Percentiles rank a stretch among this genome's conserved stretches.
phyloP scores from a whole-genome alignment of 352 stramenopile species.

The Globisporangium recalcitrans region DNA sequence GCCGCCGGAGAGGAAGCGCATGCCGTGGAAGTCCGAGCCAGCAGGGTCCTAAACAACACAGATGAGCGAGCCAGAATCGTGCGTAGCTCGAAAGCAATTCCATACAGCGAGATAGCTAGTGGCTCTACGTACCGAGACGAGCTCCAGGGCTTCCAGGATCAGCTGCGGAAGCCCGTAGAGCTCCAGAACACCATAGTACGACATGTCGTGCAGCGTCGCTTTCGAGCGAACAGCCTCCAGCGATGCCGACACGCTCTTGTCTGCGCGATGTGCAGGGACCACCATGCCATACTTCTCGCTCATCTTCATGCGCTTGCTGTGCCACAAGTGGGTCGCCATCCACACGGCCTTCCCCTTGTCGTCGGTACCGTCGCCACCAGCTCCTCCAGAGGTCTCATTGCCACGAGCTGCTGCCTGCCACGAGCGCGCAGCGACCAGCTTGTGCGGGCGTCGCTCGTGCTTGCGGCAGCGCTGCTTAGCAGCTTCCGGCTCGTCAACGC shows the following conservation, averaged over 20 bases:
- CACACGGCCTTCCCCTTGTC: constrained; percentile 22
- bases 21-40: constrained; percentile 59
- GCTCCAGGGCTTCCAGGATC: constrained; percentile 54
- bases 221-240: constrained; percentile 47
- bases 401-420: constrained; percentile 17
- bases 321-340: constrained; percentile 68
- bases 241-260: constrained; percentile 64
- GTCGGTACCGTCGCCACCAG: neutral
- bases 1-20: constrained; percentile 38
- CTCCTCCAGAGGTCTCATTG: neutral
- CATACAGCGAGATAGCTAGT: neutral
- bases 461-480: constrained; percentile 41
- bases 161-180: constrained; percentile 50
- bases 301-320: constrained; percentile 79
- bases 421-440: constrained; percentile 33
- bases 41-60: constrained; percentile 35
- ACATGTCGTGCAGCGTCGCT: constrained; percentile 52
- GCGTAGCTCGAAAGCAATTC: too few species aligned
- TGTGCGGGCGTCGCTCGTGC: constrained; percentile 50
- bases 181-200: constrained; percentile 66
- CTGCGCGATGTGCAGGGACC: constrained; percentile 37
- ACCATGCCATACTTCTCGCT: constrained; percentile 37
- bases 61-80: neutral
- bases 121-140: constrained; percentile 29
- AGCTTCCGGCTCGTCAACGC: neutral